These are phyloP conservation scores for Scedosporium apiospermum DNA, from an alignment of 2,329 filamentous ascomycete genomes.

Conservation along the genomic window DNA sequence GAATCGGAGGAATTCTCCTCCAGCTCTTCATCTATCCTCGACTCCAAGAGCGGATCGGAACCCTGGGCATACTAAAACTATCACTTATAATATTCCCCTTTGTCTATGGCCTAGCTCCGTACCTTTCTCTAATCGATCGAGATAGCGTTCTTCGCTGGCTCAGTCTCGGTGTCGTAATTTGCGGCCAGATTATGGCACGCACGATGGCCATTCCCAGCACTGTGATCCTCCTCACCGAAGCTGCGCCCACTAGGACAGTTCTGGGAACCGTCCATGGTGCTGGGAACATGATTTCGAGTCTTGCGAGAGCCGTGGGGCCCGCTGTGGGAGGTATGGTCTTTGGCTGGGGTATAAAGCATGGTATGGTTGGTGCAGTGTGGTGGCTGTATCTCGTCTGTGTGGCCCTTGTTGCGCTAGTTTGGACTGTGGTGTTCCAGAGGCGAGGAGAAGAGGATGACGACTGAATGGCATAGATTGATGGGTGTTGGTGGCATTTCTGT, in stretches of 20 bases:
- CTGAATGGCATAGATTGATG: background rate
- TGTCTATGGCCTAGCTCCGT: constrained; percentile 50
- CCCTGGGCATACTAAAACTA: constrained; percentile 45
- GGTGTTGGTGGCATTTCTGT: background rate
- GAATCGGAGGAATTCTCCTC: constrained; percentile 48
- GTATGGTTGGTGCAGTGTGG: constrained; percentile 19
- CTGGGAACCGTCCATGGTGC: constrained; percentile 28
- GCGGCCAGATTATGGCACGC: constrained; percentile 49
- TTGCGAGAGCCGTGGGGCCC: constrained; percentile 19
- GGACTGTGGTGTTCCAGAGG: constrained; percentile 10
- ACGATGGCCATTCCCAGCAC: constrained; percentile 41
- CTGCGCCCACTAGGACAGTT: constrained; percentile 22
- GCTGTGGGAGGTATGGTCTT: constrained; percentile 17
- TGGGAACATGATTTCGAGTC: constrained; percentile 16
- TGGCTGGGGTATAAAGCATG: constrained; percentile 16
- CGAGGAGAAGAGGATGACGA: background rate
- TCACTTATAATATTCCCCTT: constrained; percentile 50
- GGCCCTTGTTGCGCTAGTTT: constrained; percentile 13
- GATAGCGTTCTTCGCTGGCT: constrained; percentile 36
- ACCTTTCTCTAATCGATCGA: constrained; percentile 46
- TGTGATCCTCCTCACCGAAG: constrained; percentile 27
- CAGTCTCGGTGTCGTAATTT: constrained; percentile 43
- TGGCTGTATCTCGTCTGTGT: constrained; percentile 19
- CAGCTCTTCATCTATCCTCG: constrained; percentile 54
- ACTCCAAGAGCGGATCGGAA: constrained; percentile 48